A percentile compares a stretch with the other conserved stretches of the same genome.
Conservation (phyloP, 2,329 filamentous ascomycete genomes). For the Fusarium coffeatum region DNA sequence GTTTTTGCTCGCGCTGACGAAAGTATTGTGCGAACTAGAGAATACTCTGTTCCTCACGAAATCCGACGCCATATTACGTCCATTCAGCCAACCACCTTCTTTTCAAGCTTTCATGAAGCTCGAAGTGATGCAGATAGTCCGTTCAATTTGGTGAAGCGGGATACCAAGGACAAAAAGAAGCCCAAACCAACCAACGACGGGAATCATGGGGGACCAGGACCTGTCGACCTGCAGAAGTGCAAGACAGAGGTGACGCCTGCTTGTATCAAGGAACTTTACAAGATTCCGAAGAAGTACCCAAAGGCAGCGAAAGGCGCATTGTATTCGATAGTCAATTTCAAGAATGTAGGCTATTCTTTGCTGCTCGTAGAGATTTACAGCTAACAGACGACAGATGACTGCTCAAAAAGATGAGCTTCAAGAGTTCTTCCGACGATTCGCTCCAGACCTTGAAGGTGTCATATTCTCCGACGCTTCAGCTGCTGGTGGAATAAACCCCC, state of each 20-base stretch:
- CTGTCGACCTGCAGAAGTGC: slow-evolving; percentile 47
- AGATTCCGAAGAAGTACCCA: slow-evolving; percentile 59
- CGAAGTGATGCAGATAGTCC: neutral
- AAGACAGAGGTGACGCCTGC: slow-evolving; percentile 56
- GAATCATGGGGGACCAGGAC: slow-evolving; percentile 19
- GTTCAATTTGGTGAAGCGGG: neutral
- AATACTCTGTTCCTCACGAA: slow-evolving; percentile 54
- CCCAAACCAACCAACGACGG: slow-evolving; percentile 6
- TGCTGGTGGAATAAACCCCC: slow-evolving; percentile 65
- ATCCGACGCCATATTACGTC: slow-evolving; percentile 53
- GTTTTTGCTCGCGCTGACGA: slow-evolving; percentile 53
- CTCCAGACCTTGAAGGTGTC: slow-evolving; percentile 61
- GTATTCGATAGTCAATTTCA: slow-evolving; percentile 69
- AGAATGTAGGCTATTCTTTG: slow-evolving; percentile 46
- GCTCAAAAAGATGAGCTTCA: slow-evolving; percentile 66
- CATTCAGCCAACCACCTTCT: slow-evolving; percentile 61
- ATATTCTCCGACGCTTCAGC: slow-evolving; percentile 69
- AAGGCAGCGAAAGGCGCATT: slow-evolving; percentile 70
- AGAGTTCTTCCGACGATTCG: slow-evolving; percentile 66
- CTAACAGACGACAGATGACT: slow-evolving; percentile 55
- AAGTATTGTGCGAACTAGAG: slow-evolving; percentile 54
- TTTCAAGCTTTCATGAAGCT: slow-evolving; percentile 12
- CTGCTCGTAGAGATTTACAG: neutral
- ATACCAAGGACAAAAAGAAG: neutral
- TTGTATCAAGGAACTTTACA: slow-evolving; percentile 60